These are phyloP conservation scores for Apiotrichum mycotoxinovorans DNA, from an alignment of 1,284 basidiomycete genomes.

Conservation along the genomic window DNA sequence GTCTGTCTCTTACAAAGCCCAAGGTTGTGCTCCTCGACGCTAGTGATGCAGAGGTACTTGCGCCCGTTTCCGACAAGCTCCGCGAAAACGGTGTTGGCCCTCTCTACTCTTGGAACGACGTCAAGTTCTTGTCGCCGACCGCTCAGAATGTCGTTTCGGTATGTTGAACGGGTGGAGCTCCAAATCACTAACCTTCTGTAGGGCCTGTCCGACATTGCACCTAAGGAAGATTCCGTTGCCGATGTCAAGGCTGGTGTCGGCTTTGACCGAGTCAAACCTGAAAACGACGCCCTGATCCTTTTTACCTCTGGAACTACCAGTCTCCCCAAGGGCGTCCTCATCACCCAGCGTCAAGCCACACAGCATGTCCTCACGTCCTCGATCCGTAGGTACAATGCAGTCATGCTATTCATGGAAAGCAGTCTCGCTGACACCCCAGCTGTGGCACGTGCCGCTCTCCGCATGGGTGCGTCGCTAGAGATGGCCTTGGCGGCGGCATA, in stretches of 20 bases:
- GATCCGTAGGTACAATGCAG: conserved; percentile 1
- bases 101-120: conserved; percentile 13
- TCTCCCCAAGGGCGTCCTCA: conserved; percentile 19
- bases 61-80: conserved; percentile 6
- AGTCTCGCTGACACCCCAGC: not conserved
- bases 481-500: conserved; percentile 18
- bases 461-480: conserved; percentile 26
- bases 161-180: not conserved
- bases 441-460: conserved; percentile 31
- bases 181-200: not conserved
- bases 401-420: no score
- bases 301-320: conserved; percentile 31
- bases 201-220: conserved; percentile 2
- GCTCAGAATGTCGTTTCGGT: not conserved
- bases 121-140: not conserved
- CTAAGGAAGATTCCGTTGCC: conserved; percentile 4
- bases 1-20: conserved; percentile 29
- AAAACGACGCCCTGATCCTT: conserved; percentile 43
- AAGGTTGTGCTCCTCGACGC: conserved; percentile 34
- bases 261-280: conserved; percentile 16
- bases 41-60: conserved; percentile 27
- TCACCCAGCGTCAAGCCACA: conserved; percentile 14
- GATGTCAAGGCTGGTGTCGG: conserved; percentile 10
- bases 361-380: conserved; percentile 12
- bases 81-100: not conserved